Evolutionary conservation across 2,329 filamentous ascomycete genomes (phyloP).

Genomic region (Rosellinia necatrix): DNA sequence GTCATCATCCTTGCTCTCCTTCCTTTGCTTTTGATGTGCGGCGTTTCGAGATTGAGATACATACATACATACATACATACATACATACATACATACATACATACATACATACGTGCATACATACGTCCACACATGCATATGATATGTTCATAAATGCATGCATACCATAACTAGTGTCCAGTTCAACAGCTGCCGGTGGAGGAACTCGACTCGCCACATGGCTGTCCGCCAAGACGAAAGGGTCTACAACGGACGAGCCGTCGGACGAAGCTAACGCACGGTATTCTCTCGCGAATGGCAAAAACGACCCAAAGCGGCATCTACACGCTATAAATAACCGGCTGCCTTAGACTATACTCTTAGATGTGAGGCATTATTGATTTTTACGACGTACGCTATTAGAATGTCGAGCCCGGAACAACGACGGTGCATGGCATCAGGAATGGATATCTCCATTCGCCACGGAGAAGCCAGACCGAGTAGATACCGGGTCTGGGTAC

Average conservation of each 20-base stretch:
- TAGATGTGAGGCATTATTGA: slow-evolving; percentile 24
- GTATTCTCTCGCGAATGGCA: slow-evolving; percentile 10
- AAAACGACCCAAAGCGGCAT: slow-evolving; percentile 14
- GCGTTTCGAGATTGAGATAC: too few species aligned
- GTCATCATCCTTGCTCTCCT: too few species aligned
- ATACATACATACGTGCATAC: slow-evolving; percentile 6
- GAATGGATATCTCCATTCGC: slow-evolving; percentile 5
- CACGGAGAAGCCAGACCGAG: slow-evolving; percentile 1
- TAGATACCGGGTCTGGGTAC: too few species aligned
- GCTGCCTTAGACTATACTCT: slow-evolving; percentile 4
- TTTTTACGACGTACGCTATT: slow-evolving; percentile 9
- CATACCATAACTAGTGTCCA: too few species aligned
- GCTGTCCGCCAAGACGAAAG: slow-evolving; percentile 8
- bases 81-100: neutral
- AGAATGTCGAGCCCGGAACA: slow-evolving; percentile 1
- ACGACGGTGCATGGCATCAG: neutral
- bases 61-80: neutral
- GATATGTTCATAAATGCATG: too few species aligned
- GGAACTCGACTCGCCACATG: slow-evolving; percentile 8
- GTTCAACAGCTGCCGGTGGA: too few species aligned
- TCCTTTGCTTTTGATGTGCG: too few species aligned
- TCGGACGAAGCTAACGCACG: slow-evolving; percentile 12
- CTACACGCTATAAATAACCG: slow-evolving; percentile 24
- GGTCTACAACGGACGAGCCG: neutral
- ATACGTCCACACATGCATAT: too few species aligned